Conservation (phyloP, 75 land plant species). For the Adiantum capillusveneris region DNA sequence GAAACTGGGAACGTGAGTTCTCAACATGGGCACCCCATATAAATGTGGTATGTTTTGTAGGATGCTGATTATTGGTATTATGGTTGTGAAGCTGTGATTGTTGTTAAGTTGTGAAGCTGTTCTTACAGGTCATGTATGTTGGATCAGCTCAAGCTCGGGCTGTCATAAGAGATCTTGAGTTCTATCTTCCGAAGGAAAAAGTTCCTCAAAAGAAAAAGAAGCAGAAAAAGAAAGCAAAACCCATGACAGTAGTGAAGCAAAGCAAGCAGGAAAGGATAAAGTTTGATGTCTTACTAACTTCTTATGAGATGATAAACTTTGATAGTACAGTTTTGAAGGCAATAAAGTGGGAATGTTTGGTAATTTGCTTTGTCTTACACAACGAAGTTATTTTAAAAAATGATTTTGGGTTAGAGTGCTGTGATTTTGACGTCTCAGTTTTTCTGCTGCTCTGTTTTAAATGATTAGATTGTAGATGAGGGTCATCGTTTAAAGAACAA, state of each 20-base stretch:
- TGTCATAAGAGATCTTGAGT: slow-evolving; percentile 76
- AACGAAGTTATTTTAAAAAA: too few species aligned
- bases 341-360: slow-evolving; percentile 93
- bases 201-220: slow-evolving; percentile 37
- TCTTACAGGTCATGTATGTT: slow-evolving; percentile 88
- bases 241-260: slow-evolving; percentile 13
- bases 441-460: neutral
- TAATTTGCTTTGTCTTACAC: slow-evolving; percentile 23
- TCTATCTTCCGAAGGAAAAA: slow-evolving; percentile 51
- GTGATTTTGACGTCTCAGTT: neutral
- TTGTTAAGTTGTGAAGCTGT: neutral
- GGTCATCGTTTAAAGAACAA: slow-evolving; percentile 98
- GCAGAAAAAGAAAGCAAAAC: slow-evolving; percentile 45
- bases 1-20: slow-evolving; percentile 99
- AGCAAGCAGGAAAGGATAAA: slow-evolving; percentile 81
- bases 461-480: slow-evolving; percentile 91
- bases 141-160: slow-evolving; percentile 78
- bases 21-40: slow-evolving; percentile 97
- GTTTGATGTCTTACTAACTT: slow-evolving; percentile 94
- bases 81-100: neutral
- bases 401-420: too few species aligned
- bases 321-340: slow-evolving; percentile 63
- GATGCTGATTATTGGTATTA: too few species aligned
- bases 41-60: slow-evolving; percentile 76
- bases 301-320: slow-evolving; percentile 93